Conservation (phyloP, 2,329 filamentous ascomycete genomes). For the Aspergillus neoniger region DNA sequence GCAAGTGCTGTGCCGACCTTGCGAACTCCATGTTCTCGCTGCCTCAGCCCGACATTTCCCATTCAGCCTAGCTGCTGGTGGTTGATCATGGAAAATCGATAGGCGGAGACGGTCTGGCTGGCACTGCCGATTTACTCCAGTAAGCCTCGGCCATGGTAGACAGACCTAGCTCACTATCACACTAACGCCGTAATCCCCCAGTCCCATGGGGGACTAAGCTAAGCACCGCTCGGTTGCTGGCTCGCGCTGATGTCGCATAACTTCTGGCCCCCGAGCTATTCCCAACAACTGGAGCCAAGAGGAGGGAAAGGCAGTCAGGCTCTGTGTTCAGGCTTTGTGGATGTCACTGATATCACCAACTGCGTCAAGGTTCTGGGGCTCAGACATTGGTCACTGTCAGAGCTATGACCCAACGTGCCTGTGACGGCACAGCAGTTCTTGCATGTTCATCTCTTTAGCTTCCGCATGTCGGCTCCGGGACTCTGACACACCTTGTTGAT, state of each 20-base stretch:
- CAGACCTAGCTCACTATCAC: constrained; percentile 14
- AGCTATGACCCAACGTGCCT: constrained; percentile 15
- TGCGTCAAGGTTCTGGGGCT: constrained; percentile 24
- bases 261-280: neutral
- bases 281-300: neutral
- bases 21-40: neutral
- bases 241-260: neutral
- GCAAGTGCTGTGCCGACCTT: constrained; percentile 12
- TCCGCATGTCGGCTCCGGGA: constrained; percentile 6
- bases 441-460: constrained; percentile 22
- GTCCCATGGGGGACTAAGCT: neutral
- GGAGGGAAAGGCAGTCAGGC: neutral
- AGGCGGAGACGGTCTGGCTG: constrained; percentile 20
- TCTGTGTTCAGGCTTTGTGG: neutral
- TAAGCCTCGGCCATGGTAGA: constrained; percentile 12
- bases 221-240: neutral
- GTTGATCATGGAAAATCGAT: constrained; percentile 19
- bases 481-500: constrained; percentile 16
- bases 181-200: constrained; percentile 8
- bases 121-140: constrained; percentile 13
- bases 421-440: constrained; percentile 27
- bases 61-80: constrained; percentile 6
- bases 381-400: constrained; percentile 20
- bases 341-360: constrained; percentile 29
- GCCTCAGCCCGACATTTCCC: constrained; percentile 5